Evolutionary conservation across 179 eudicot genomes (phyloP), one percentile per base, ranked within the genome.

Genomic region (Spinacia oleracea): DNA sequence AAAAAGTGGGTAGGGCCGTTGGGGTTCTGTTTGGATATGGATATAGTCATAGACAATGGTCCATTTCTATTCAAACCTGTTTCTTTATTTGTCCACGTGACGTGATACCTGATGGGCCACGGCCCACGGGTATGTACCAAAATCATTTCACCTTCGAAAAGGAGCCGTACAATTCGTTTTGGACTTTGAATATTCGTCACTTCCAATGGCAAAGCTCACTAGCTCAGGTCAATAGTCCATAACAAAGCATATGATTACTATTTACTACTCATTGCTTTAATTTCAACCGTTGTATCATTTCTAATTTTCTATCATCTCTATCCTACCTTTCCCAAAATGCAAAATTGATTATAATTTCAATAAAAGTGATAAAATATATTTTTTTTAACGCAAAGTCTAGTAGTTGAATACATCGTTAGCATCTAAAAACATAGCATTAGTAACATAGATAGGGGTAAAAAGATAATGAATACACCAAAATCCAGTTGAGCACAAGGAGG

Each of bases 151-250:
- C 27, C 27, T 56, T 56, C 32, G 34, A 59, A 64, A 60, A 27
- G 68, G 68, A 64, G 68, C n/a, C n/a, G 40, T 64, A 64, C 40
- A 8, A 64, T 35, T 45, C 18, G 66, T 21, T 67, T 21, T 32
- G 31, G 12, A 35, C 25, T 72, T 29, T 25, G 10, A 46, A 60
- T 62, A 29, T 75, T 75, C 70, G 38, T 62, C 70, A 75, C 78
- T 75, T 62, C 38, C 42, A 45, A 29, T 45, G 78, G 78, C 6
- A 43, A 16, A 59, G 70, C 78, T 45, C 12, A 45, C 0, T 45
- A n/a, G n/a, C n/a, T 58, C 16, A 20, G 42, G 77, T 74, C 55
- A 74, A 40, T 74, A 29, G 14, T 74, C n/a, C 10, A 27, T 72
- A 46, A 72, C 42, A 27, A 50, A 29, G 12, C 42, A 48, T 71